Evolutionary conservation across 1,284 basidiomycete genomes (phyloP).

Genomic region (Entoloma clypeatum): DNA sequence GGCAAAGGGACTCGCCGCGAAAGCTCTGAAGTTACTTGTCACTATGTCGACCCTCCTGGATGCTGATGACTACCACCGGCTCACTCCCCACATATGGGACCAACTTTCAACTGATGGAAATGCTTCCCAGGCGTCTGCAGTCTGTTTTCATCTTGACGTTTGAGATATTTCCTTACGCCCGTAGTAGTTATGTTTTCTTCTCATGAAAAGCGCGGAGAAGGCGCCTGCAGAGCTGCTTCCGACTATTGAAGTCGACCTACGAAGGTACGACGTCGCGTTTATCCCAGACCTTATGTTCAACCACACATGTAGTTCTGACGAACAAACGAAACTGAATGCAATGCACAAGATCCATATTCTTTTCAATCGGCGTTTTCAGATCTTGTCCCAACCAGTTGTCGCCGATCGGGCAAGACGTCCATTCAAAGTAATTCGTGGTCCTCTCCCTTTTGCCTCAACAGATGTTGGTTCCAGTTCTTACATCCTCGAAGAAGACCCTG

Average conservation of each 20-base stretch:
- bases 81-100: constrained; percentile 57
- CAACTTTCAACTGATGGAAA: constrained; percentile 43
- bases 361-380: constrained; percentile 62
- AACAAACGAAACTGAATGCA: constrained; percentile 43
- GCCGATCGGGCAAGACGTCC: constrained; percentile 57
- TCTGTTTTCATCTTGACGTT: constrained; percentile 29
- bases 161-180: not conserved
- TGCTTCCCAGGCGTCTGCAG: constrained; percentile 45
- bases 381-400: constrained; percentile 56
- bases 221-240: constrained; percentile 41
- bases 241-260: constrained; percentile 52
- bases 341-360: constrained; percentile 51
- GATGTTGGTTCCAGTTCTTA: constrained; percentile 63
- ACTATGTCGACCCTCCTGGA: constrained; percentile 51
- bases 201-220: constrained; percentile 73
- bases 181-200: constrained; percentile 56
- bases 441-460: constrained; percentile 64
- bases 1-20: constrained; percentile 41
- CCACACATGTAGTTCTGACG: constrained; percentile 38
- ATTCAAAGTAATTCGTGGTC: constrained; percentile 63
- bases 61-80: constrained; percentile 41
- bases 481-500: constrained; percentile 49
- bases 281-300: constrained; percentile 1
- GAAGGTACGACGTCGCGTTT: constrained; percentile 38
- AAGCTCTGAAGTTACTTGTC: constrained; percentile 56